phyloP scores from a whole-genome alignment of 202 grass and related monocot species.

The Setaria viridis region DNA sequence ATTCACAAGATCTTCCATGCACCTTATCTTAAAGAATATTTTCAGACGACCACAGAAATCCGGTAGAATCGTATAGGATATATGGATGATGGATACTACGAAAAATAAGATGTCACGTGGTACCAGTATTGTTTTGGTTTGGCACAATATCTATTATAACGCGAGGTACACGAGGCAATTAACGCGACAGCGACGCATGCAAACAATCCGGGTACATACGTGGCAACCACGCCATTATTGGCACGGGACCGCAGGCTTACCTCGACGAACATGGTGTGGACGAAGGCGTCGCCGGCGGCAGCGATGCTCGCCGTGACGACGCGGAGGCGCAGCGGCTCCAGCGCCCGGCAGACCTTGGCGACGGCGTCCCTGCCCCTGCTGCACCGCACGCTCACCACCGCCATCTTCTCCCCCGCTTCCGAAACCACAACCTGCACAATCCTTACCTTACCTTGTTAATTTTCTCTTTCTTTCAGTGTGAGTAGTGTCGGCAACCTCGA shows the following conservation, averaged over 20 bases:
- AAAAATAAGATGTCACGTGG: too few relatives aligned
- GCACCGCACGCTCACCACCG: slow-evolving; percentile 58
- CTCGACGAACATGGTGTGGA: slow-evolving; percentile 84
- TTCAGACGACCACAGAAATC: too few relatives aligned
- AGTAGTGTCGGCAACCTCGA: too few relatives aligned
- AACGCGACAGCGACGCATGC: neutral
- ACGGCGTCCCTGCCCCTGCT: slow-evolving; percentile 56
- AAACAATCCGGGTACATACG: neutral
- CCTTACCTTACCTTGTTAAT: too few relatives aligned
- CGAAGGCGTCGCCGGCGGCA: slow-evolving; percentile 45
- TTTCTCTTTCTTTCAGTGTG: too few relatives aligned
- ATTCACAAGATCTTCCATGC: too few relatives aligned
- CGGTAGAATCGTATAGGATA: too few relatives aligned
- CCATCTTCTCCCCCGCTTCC: slow-evolving; percentile 45
- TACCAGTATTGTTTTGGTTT: too few relatives aligned
- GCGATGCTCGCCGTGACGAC: slow-evolving; percentile 64
- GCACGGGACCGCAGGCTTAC: slow-evolving; percentile 28
- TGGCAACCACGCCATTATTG: neutral
- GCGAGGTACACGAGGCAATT: neutral
- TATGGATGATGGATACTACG: too few relatives aligned
- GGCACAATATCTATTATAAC: too few relatives aligned
- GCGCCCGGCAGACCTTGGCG: slow-evolving; percentile 48
- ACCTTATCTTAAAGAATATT: too few relatives aligned
- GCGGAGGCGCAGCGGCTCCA: slow-evolving; percentile 66
- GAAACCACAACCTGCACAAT: slow-evolving; percentile 54